Conservation (phyloP, 1,284 basidiomycete genomes). For the Mrakiaceae sp. region DNA sequence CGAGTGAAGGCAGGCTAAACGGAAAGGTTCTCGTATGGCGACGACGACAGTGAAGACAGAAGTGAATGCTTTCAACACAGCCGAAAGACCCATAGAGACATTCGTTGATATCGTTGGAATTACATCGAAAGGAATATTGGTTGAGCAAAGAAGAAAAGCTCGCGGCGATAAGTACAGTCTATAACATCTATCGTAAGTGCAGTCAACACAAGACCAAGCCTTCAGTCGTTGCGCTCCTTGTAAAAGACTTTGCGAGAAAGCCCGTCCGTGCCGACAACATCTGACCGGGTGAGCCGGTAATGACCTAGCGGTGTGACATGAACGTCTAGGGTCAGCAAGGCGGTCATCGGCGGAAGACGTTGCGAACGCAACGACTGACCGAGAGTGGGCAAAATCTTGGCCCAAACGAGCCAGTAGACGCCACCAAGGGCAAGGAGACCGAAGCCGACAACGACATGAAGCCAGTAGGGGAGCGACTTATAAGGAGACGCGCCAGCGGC, state of each 20-base stretch:
- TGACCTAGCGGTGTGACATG: too few species aligned
- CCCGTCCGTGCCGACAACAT: slow-evolving; percentile 16
- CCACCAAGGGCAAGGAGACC: slow-evolving; percentile 23
- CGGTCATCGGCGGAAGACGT: not conserved
- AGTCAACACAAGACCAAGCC: too few species aligned
- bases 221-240: slow-evolving; percentile 2
- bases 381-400: slow-evolving; percentile 19
- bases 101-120: too few species aligned
- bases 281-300: slow-evolving; percentile 10
- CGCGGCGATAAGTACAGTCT: too few species aligned
- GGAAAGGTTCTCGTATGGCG: too few species aligned
- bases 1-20: too few species aligned
- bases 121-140: too few species aligned
- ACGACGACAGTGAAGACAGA: too few species aligned
- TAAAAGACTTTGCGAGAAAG: slow-evolving; percentile 16
- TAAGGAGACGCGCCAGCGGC: slow-evolving; percentile 13
- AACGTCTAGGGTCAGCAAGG: not conserved
- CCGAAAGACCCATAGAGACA: too few species aligned
- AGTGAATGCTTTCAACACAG: too few species aligned
- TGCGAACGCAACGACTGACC: slow-evolving; percentile 15
- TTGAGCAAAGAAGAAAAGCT: too few species aligned
- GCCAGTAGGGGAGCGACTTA: slow-evolving; percentile 11
- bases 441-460: slow-evolving; percentile 20
- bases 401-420: slow-evolving; percentile 23
- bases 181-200: too few species aligned